Base-by-base conservation (phyloP, 75 land plant genomes). In the Cunninghamia lanceolata region DNA sequence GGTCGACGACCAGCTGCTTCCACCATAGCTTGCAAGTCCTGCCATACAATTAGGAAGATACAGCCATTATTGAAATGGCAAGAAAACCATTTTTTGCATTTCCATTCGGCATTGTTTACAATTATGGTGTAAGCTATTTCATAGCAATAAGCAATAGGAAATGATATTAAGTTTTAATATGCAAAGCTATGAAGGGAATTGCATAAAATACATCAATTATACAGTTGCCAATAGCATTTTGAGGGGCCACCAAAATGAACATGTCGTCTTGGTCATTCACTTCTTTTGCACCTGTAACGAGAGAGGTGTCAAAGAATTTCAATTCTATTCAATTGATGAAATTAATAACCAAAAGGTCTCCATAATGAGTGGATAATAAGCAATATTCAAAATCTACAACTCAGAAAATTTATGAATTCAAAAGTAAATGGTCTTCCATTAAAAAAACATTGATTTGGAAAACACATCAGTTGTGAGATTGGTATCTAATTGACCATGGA, bases 181-280 rank as follows among this genome's bases (percentile, higher is more conserved):
- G 38, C 39, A 83, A 17, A 11, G 19, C 46, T 76, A 32, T 4
- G 25, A 13, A 54, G 32, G 75, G 50, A 28, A 38, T 19, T 10
- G 91, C 91, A 73, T 73, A 34, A 13, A 9, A 10, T 74, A 98
- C 99, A 88, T 95, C 96, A 83, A 98, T 98, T 25, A 98, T 98
- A 86, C 99, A 98, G 83, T 98, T 98, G n/a, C 99, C 99, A 45
- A 98, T 94, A 86, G 99, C 98, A 93, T 98, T 98, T 90, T 98
- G 99, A 82, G 99, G 99, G 82, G 99, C 99, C 89, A 96, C 91
- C 66, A 98, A 86, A 63, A 98, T 90, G 86, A 93, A 98, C 76
- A 96, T 91, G 88, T 98, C 99, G 87, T 98, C 99, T 85, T 93
- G 86, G 52, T 96, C 95, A 52, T 90, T 91, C 36, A 96, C 99